Base-by-base conservation (phyloP, 148 eudicot species). In the Mesembryanthemum crystallinum region DNA sequence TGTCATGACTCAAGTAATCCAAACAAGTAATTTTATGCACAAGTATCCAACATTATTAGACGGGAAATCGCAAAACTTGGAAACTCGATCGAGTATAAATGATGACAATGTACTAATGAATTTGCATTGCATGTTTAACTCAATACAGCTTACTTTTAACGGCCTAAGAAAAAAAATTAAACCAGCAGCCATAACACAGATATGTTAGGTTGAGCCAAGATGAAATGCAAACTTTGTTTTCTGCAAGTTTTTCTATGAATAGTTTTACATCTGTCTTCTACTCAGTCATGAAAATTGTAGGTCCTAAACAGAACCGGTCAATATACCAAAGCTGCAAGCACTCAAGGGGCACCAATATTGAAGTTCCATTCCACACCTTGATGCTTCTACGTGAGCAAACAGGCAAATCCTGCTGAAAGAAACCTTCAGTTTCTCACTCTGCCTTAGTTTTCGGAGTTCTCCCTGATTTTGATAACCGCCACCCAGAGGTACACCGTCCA, bases 401-500 rank as follows among this genome's bases (percentile, higher is more conserved):
- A 14, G 30, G 66, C 37, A 29, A 66, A 28, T 27, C 29, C 64
- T 49, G 73, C 54, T 12, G 17, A 73, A 33, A 27, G 59, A n/a
- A 72, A 13, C 71, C n/a, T 43, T 33, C 13, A n/a, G 32, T 32
- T 63, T 57, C 87, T 86, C 82, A 88, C 82, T 88, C 89, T 52
- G 55, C 79, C 79, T 88, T 88, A 70, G 54, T 67, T 82, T 86
- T 88, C 0, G 57, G 64, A 35, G 68, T 59, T 23, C 70, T 66
- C 30, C 73, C 61, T 24, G 82, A 55, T 52, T 30, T 58, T 29
- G 84, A 67, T 68, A 57, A 74, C 66, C 63, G 79, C 24, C 69
- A 8, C 6, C 86, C 85, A 67, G 85, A 87, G 7, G 88, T 83
- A 75, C 76, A 80, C 75, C 98, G 79, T 42, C 98, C 98, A 45